These are phyloP conservation scores for Pinus albicaulis DNA, from an alignment of 75 land plant genomes.

Conservation along the genomic window DNA sequence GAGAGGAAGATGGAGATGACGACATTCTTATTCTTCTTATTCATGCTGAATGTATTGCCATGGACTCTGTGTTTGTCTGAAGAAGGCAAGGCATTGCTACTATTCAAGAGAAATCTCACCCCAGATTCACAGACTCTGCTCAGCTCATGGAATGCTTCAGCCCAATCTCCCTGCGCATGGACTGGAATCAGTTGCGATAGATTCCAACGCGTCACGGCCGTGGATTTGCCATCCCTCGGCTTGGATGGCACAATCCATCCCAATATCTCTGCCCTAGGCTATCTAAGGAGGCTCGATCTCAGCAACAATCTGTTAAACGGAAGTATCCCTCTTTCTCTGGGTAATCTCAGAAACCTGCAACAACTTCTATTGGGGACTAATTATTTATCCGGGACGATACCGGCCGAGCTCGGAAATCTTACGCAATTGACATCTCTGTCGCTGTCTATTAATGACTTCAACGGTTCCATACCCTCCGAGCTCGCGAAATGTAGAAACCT, in stretches of 20 bases:
- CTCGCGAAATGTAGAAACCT: constrained; percentile 4
- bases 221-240: constrained; percentile 35
- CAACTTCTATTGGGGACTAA: constrained; percentile 63
- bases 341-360: constrained; percentile 48
- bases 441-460: constrained; percentile 15
- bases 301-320: constrained; percentile 67
- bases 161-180: constrained; percentile 27
- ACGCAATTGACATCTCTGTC: background rate
- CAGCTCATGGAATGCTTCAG: background rate
- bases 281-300: constrained; percentile 62
- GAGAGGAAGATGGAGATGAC: too few species aligned
- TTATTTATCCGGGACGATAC: constrained; percentile 65
- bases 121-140: background rate
- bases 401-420: constrained; percentile 24
- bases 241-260: constrained; percentile 56
- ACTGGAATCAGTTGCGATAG: constrained; percentile 14
- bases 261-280: constrained; percentile 25
- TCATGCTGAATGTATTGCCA: background rate
- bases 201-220: constrained; percentile 16
- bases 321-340: constrained; percentile 65
- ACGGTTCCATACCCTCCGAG: constrained; percentile 20
- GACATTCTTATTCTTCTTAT: too few species aligned
- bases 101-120: background rate
- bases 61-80: background rate
- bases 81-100: background rate